phyloP scores from a whole-genome alignment of 2,329 filamentous ascomycete genomes.

The Plectosphaerella plurivora region DNA sequence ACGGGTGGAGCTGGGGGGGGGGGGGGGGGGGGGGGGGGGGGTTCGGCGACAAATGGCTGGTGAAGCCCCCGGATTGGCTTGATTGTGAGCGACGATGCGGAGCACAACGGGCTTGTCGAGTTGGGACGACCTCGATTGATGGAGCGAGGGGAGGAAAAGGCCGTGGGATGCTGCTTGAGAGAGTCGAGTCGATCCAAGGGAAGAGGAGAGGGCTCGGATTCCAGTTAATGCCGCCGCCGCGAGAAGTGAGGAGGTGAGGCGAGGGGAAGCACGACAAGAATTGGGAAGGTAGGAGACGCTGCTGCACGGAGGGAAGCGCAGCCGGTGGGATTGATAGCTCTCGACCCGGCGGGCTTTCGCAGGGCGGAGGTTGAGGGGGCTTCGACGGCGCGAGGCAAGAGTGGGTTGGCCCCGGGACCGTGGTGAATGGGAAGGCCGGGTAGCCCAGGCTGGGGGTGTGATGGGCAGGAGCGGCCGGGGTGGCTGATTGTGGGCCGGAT shows the following conservation, averaged over 20 bases:
- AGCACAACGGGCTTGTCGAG: neutral
- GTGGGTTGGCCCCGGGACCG: neutral
- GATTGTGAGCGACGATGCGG: no score
- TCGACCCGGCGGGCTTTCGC: neutral
- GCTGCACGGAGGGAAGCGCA: neutral
- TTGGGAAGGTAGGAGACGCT: neutral
- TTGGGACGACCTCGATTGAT: neutral
- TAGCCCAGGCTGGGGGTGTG: neutral
- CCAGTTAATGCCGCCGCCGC: no score
- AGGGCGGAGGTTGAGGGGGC: neutral
- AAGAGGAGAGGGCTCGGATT: no score
- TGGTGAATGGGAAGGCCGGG: neutral
- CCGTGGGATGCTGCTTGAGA: no score
- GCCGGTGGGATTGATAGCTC: conserved; percentile 1
- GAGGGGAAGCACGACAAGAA: no score
- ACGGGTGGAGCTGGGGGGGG: neutral
- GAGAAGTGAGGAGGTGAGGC: no score
- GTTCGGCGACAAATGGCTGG: no score
- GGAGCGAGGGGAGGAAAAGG: neutral
- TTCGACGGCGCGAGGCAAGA: neutral
- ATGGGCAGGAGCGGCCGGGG: neutral
- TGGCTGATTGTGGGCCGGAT: neutral
- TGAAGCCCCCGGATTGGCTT: no score
- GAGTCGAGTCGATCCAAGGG: no score
- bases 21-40: no score